Evolutionary conservation across 129 eudicot genomes (phyloP), one percentile per base, ranked within the genome.

Genomic region (Mikania micrantha): DNA sequence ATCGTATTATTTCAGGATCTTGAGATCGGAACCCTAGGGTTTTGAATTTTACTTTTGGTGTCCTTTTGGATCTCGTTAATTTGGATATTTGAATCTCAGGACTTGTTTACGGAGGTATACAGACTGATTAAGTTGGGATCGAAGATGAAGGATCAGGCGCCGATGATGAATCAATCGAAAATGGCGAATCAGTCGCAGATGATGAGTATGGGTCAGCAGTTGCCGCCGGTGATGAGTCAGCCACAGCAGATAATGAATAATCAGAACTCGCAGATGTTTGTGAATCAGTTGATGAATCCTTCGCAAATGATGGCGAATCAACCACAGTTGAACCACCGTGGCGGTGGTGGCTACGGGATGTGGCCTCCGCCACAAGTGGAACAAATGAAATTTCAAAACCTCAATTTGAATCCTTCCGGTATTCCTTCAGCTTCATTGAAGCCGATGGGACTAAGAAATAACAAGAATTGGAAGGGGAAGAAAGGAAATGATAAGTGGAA

Each of bases 381-480:
- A 13, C 82, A 66, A 25, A 28, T 77, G 13, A 83, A 79, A 54
- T 82, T 74, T 39, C 90, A 75, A 61, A 83, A 80, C 80, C 80
- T 75, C 32, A 87, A 76, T 36, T 48, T 65, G 76, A 65, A 72
- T 41, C 75, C 64, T 24, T 59, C 80, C 0, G 82, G 70, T 3
- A 66, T 58, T 34, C 63, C 72, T 5, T 63, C 76, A n/a, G n/a
- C n/a, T 16, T 50, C 76, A 0, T 41, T 75, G 64, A 80, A 80
- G 40, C 54, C 81, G 5, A 69, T 82, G 73, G 92, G 85, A 17
- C 85, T 78, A 0, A 59, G 85, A 35, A 66, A 38, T 41, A 67
- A 72, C n/a, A 84, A 66, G 59, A 90, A 79, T 56, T 91, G 97
- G 97, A 91, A 91, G 74, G 95, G 93, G 0, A 87, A 87, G n/a